phyloP scores from a whole-genome alignment of 768 basidiomycete genomes.

The Lactifluus subvellereus region DNA sequence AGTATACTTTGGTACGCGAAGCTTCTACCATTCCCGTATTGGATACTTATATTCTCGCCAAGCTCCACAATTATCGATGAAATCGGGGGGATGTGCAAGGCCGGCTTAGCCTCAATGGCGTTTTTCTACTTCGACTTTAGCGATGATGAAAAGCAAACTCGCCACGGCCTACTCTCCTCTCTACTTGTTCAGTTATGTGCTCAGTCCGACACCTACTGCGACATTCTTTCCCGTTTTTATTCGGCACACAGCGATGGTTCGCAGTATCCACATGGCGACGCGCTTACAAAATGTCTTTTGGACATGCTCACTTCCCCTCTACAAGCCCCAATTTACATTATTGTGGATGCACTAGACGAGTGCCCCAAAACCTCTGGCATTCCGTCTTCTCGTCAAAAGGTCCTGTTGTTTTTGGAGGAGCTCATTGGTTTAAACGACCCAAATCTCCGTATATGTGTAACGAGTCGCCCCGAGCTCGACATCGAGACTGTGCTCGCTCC shows the following conservation, averaged over 20 bases:
- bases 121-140: conserved; percentile 12
- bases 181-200: conserved; percentile 6
- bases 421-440: neutral
- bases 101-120: neutral
- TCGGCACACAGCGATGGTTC: neutral
- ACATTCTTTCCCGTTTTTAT: neutral
- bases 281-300: neutral
- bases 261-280: neutral
- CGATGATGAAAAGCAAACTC: conserved; percentile 1
- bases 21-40: too few species aligned
- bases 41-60: neutral
- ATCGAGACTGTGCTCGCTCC: neutral
- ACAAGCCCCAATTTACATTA: neutral
- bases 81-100: neutral
- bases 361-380: neutral
- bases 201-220: too few species aligned
- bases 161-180: neutral
- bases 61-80: conserved; percentile 9
- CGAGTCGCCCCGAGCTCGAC: conserved; percentile 9
- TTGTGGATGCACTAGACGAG: conserved; percentile 14
- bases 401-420: neutral
- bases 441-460: conserved; percentile 9
- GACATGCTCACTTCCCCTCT: neutral
- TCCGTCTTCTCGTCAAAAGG: conserved; percentile 5
- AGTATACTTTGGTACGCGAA: conserved; percentile 5